A percentile compares a stretch with the other conserved stretches of the same genome.
Conservation (phyloP, 2,329 filamentous ascomycete genomes). For the Epichloe typhina region DNA sequence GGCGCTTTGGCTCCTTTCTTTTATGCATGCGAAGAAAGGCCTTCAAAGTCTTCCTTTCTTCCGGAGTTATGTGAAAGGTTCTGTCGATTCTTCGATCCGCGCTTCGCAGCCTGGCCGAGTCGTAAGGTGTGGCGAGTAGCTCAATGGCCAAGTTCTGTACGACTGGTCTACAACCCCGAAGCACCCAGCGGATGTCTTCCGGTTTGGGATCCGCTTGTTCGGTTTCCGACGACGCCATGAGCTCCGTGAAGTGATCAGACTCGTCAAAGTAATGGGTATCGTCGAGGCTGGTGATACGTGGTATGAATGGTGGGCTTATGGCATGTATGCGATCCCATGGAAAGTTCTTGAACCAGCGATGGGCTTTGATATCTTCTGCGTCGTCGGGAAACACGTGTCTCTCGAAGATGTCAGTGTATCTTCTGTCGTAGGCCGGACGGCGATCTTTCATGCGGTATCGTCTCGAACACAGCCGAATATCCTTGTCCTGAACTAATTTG, state of each 20-base stretch:
- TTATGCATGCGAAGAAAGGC: constrained; percentile 39
- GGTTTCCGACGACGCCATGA: constrained; percentile 33
- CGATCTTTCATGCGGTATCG: constrained; percentile 58
- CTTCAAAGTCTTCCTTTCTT: constrained; percentile 31
- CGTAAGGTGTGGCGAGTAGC: constrained; percentile 34
- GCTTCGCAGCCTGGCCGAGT: constrained; percentile 32
- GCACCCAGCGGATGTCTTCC: constrained; percentile 18
- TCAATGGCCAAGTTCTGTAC: constrained; percentile 30
- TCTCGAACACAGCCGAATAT: constrained; percentile 61
- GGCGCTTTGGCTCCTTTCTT: constrained; percentile 58
- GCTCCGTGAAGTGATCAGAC: constrained; percentile 57
- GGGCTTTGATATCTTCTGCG: constrained; percentile 77
- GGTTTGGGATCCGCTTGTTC: constrained; percentile 17
- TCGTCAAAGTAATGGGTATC: constrained; percentile 89
- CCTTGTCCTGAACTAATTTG: constrained; percentile 58
- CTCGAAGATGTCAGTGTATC: constrained; percentile 15
- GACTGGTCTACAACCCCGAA: constrained; percentile 26
- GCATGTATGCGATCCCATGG: constrained; percentile 65
- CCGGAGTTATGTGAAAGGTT: constrained; percentile 18
- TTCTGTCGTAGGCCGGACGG: constrained; percentile 10
- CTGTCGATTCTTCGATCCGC: constrained; percentile 36
- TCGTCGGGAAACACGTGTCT: constrained; percentile 71
- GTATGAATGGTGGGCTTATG: constrained; percentile 65
- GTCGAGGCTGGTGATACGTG: constrained; percentile 51
- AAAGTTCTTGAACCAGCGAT: constrained; percentile 72